Evolutionary conservation across 768 basidiomycete species (phyloP).

Genomic region (Rhodosporidiobolus odoratus): DNA sequence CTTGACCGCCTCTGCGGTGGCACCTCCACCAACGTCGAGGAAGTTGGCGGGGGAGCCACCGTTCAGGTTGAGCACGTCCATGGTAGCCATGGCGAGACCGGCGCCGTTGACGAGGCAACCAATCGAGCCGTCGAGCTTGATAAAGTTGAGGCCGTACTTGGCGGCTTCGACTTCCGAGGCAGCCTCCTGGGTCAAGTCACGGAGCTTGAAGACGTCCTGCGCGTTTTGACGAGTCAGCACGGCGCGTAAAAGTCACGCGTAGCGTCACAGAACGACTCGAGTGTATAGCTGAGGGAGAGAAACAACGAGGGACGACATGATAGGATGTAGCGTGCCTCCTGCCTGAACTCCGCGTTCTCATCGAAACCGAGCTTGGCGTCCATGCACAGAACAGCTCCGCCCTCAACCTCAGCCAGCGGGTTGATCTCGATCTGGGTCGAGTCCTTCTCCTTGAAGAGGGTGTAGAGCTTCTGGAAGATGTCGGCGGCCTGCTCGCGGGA

Average conservation of each 20-base stretch:
- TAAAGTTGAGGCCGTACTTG: conserved; percentile 92
- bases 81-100: conserved; percentile 98
- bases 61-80: conserved; percentile 96
- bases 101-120: conserved; percentile 98
- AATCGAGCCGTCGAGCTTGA: conserved; percentile 95
- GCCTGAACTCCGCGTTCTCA: conserved; percentile 98
- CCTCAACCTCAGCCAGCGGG: conserved; percentile 84
- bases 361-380: conserved; percentile 99
- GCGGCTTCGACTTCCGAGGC: conserved; percentile 96
- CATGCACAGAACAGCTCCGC: conserved; percentile 96
- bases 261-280: not conserved
- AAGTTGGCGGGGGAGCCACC: conserved; percentile 98
- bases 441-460: conserved; percentile 97
- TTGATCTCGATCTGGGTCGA: conserved; percentile 99
- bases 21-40: conserved; percentile 94
- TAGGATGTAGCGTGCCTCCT: conserved; percentile 47
- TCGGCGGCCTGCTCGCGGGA: conserved; percentile 77
- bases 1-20: conserved; percentile 98
- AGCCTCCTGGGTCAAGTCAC: conserved; percentile 92
- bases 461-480: conserved; percentile 89
- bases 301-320: too few relatives aligned
- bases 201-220: conserved; percentile 73
- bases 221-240: too few relatives aligned
- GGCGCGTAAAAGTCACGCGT: not conserved
- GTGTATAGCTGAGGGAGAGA: not conserved